A percentile compares a stretch with the other conserved stretches of the same genome.
Evolutionary conservation across 176 grass and related monocot species (phyloP).

Genomic region (Aegilops sharonensis): DNA sequence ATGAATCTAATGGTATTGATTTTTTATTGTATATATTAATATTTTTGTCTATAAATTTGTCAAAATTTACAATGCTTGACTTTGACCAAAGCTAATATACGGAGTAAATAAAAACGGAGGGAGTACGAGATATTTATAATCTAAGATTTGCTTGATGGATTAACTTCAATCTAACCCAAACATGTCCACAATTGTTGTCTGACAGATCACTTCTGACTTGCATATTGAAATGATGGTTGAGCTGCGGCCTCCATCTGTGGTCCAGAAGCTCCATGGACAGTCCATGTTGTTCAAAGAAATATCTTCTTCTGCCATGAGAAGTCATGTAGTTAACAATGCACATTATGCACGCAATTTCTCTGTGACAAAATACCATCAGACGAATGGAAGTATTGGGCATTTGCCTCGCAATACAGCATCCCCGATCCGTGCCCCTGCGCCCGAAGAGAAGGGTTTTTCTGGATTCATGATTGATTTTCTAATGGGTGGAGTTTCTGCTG

Average conservation of each 20-base stretch:
- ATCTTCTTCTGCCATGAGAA: conserved; percentile 24
- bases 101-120: too few relatives aligned
- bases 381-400: conserved; percentile 6
- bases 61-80: too few relatives aligned
- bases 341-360: not conserved
- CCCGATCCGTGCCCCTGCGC: conserved; percentile 28
- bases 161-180: not conserved
- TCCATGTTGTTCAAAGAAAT: conserved; percentile 41
- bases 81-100: too few relatives aligned
- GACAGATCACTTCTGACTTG: not conserved
- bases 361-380: conserved; percentile 23
- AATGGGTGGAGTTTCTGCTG: conserved; percentile 94
- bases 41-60: too few relatives aligned
- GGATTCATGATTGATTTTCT: conserved; percentile 58
- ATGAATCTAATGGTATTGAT: too few relatives aligned
- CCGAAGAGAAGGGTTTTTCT: not conserved
- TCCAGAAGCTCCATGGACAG: conserved; percentile 51
- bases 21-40: too few relatives aligned
- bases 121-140: not conserved
- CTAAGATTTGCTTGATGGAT: not conserved
- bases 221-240: conserved; percentile 31
- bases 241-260: conserved; percentile 21
- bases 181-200: not conserved
- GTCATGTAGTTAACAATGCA: conserved; percentile 33
- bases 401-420: conserved; percentile 30